Evolutionary conservation across 345 rosid species (phyloP), one percentile per base, ranked within the genome.

Genomic region (Adansonia digitata): DNA sequence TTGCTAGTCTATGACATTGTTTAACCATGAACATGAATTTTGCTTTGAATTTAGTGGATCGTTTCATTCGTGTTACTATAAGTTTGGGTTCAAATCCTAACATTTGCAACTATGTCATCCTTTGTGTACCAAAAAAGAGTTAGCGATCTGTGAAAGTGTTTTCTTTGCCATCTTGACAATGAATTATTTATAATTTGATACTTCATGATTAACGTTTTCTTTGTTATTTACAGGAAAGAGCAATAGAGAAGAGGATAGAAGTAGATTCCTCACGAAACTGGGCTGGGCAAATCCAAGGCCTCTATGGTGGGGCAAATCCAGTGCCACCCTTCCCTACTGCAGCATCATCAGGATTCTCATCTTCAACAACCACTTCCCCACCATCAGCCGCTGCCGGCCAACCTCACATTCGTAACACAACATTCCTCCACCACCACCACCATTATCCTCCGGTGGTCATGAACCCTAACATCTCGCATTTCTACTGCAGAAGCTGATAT

Each of bases 271-370:
- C 78, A 26, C 86, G 84, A 26, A 72, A 71, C 18, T 77, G 84
- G n/a, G n/a, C n/a, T n/a, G n/a, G n/a, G 81, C 81, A 80, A 76
- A 61, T 67, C 52, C 85, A 86, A 77, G 77, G 75, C 55, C 82
- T 80, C 52, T 75, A 61, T 24, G 79, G 82, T 7, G 84, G 82
- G 42, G 45, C 78, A 67, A 77, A 77, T 78, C 80, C 80, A 56
- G 78, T 60, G 77, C 80, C 85, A 22, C 66, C 77, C 82, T 85
- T 80, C 83, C 81, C 89, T 81, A 66, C 83, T 82, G 92, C 95
- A 90, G 92, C 92, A 90, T 90, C 95, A 90, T 90, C 92, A 87
- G 91, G 95, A 90, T 90, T 90, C 95, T 75, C 82, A 49, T 77
- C 89, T 78, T 83, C 90, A 22, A 71, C 78, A 62, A 69, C 67